Percentiles rank a stretch among this genome's conserved stretches.
phyloP scores from a whole-genome alignment of 2,329 filamentous ascomycete species.

The Xylaria sp. region DNA sequence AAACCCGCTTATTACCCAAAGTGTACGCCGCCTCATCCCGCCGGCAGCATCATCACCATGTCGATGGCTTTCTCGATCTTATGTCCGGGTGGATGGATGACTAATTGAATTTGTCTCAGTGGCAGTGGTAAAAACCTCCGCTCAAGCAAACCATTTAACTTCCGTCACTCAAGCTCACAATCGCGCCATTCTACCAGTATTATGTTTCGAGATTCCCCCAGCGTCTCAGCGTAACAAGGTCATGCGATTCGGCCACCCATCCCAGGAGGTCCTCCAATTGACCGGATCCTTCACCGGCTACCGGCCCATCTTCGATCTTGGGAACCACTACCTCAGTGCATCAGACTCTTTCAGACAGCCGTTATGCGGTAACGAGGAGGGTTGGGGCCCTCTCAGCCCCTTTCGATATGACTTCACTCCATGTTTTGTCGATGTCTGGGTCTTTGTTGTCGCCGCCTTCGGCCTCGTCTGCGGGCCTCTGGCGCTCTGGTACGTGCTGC shows the following conservation, averaged over 20 bases:
- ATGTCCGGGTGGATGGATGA: slow-evolving; percentile 29
- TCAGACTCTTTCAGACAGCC: slow-evolving; percentile 67
- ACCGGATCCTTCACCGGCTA: slow-evolving; percentile 71
- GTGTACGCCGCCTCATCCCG: slow-evolving; percentile 9
- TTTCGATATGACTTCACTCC: slow-evolving; percentile 94
- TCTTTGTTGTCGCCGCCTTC: slow-evolving; percentile 79
- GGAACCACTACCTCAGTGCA: slow-evolving; percentile 69
- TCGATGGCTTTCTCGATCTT: slow-evolving; percentile 25
- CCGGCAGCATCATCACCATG: slow-evolving; percentile 28
- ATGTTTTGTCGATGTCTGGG: slow-evolving; percentile 94
- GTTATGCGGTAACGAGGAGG: slow-evolving; percentile 88
- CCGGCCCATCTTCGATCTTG: slow-evolving; percentile 61
- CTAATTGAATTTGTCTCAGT: slow-evolving; percentile 28
- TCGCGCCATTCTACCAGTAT: slow-evolving; percentile 46
- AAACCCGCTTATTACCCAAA: slow-evolving; percentile 4
- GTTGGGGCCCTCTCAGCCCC: slow-evolving; percentile 93
- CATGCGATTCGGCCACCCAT: slow-evolving; percentile 52
- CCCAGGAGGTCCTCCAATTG: slow-evolving; percentile 61
- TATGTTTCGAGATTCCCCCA: slow-evolving; percentile 45
- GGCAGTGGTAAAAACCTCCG: slow-evolving; percentile 11
- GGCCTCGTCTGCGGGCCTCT: slow-evolving; percentile 80
- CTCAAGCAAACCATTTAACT: slow-evolving; percentile 27
- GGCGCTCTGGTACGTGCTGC: slow-evolving; percentile 82
- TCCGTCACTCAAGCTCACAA: slow-evolving; percentile 42
- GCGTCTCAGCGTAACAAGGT: slow-evolving; percentile 41